phyloP scores from a whole-genome alignment of 805 yeast genomes.

The Candida xiaguanensis region DNA sequence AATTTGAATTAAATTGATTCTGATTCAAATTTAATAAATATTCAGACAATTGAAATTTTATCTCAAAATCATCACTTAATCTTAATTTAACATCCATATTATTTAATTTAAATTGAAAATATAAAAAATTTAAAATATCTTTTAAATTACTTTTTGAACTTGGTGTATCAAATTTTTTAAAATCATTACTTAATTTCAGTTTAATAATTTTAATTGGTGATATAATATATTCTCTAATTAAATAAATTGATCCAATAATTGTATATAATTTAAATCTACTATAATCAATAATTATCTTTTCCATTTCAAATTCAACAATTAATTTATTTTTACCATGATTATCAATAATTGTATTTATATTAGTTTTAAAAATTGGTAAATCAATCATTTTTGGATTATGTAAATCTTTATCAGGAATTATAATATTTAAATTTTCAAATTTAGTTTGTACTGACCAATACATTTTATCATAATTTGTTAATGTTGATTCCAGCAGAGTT shows the following conservation, averaged over 20 bases:
- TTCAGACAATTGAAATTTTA: conserved; percentile 39
- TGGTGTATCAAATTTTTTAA: conserved; percentile 10
- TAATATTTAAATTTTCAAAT: conserved; percentile 15
- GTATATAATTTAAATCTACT: conserved; percentile 32
- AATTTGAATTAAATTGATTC: conserved; percentile 9
- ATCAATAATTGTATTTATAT: conserved; percentile 6
- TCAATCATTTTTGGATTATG: conserved; percentile 4
- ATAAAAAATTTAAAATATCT: conserved; percentile 3
- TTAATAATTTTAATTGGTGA: conserved; percentile 25
- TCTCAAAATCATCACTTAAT: conserved; percentile 47
- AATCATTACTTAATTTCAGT: conserved; percentile 20
- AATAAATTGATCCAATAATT: conserved; percentile 29
- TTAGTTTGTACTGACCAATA: conserved; percentile 22
- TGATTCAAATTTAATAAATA: conserved; percentile 6
- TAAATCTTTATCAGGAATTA: conserved; percentile 13
- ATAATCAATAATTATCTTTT: conserved; percentile 16
- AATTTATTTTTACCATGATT: conserved; percentile 8
- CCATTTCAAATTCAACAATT: conserved; percentile 13
- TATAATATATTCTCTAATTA: conserved; percentile 26
- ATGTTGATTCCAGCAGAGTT: conserved; percentile 29
- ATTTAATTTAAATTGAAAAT: conserved; percentile 13
- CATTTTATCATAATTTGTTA: conserved; percentile 11
- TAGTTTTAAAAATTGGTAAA: conserved; percentile 3
- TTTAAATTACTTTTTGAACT: not conserved
- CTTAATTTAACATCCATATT: conserved; percentile 24